Evolutionary conservation across 139 green algal genomes (phyloP).

Genomic region (Chlorella sp.): DNA sequence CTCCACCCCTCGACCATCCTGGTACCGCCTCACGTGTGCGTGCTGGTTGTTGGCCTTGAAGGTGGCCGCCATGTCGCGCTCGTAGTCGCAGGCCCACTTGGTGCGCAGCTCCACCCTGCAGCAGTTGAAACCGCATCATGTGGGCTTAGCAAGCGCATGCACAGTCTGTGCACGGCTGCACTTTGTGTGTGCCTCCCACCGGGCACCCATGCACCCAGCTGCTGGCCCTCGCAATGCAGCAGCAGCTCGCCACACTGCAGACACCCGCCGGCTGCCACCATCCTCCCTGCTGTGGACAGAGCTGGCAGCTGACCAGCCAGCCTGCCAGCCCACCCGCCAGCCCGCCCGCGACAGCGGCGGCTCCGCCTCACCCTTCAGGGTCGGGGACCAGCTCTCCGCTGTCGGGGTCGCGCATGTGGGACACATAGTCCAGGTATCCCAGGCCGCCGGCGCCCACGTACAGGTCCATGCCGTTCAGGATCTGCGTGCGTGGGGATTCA

Average conservation of each 20-base stretch:
- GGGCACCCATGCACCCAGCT: too few relatives aligned
- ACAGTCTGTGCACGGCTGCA: background rate
- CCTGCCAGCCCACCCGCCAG: too few relatives aligned
- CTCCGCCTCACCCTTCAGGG: slow-evolving; percentile 12
- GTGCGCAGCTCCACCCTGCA: slow-evolving; percentile 48
- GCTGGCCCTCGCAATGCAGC: too few relatives aligned
- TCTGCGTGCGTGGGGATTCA: background rate
- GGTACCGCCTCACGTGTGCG: slow-evolving; percentile 30
- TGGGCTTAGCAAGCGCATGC: background rate
- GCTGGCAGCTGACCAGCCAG: too few relatives aligned
- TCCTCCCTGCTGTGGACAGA: too few relatives aligned
- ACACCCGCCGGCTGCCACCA: too few relatives aligned
- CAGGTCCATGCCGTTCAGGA: slow-evolving; percentile 38
- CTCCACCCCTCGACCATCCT: too few relatives aligned
- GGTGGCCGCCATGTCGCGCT: slow-evolving; percentile 35
- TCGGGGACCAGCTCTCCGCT: background rate
- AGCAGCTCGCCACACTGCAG: too few relatives aligned
- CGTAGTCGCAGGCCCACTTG: slow-evolving; percentile 63
- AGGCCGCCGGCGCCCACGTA: slow-evolving; percentile 37
- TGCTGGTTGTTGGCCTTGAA: slow-evolving; percentile 65
- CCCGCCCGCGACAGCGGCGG: too few relatives aligned
- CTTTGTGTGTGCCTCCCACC: too few relatives aligned
- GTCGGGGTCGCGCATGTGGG: background rate
- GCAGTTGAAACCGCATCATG: background rate
- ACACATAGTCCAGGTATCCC: slow-evolving; percentile 33